Evolutionary conservation across 179 eudicot genomes (phyloP), one percentile per base, ranked within the genome.

Genomic region (Carnegiea gigantea): DNA sequence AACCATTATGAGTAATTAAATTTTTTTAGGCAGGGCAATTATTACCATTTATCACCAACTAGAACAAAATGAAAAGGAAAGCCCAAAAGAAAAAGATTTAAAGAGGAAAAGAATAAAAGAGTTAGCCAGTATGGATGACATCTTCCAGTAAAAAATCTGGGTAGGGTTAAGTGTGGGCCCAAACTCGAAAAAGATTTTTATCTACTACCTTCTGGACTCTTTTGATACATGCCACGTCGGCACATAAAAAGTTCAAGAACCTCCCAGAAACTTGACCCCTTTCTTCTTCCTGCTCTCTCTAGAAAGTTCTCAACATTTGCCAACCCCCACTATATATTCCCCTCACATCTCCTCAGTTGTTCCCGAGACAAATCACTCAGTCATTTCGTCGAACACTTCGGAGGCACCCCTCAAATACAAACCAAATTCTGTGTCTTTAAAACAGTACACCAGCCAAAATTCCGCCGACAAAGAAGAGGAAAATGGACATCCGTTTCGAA

Each of bases 401-500:
- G 18, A 26, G 26, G 62, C 74, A 76, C n/a, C 4, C 23, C 10
- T 4, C 40, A n/a, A 62, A 62, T 38, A 67, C 9, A 67, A 65
- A 26, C 2, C 30, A 62, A 67, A 4, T 11, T 67, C 38, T 13
- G 18, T 26, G 14, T 67, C 72, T n/a, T 23, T 23, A 26, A 1
- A 70, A 14, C 46, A 10, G 36, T 17, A 11, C 24, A 36, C 1
- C 40, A 18, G 5, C 51, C 48, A 84, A 84, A 81, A 78, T 85
- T 72, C 68, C 14, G 28, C 73, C 26, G 33, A 14, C 77, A 68
- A 78, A 44, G 43, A 85, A 81, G 13, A 33, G 80, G 73, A 83
- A 84, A 23, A 87, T 87, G 89, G 89, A 87, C 33, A 67, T 85
- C 80, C 81, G 86, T 14, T 53, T 80, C 17, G 88, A 87, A 65